Evolutionary conservation across 2,329 filamentous ascomycete genomes (phyloP).

Genomic region (Fusarium stilboides): DNA sequence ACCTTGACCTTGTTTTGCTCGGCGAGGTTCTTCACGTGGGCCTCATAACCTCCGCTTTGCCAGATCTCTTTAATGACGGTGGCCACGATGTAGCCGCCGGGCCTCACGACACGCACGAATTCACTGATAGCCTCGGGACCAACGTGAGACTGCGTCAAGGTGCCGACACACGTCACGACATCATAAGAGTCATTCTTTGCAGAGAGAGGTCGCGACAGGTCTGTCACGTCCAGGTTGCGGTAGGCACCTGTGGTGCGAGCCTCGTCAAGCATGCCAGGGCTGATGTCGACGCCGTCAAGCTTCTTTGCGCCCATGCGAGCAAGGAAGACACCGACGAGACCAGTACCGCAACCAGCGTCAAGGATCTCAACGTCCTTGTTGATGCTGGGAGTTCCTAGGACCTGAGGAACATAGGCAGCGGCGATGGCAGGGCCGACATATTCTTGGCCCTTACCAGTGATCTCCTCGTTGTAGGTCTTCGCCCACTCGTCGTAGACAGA

Average conservation of each 20-base stretch:
- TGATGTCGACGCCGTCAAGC: constrained; percentile 69
- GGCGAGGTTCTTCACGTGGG: constrained; percentile 55
- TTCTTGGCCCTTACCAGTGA: constrained; percentile 56
- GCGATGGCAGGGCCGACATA: constrained; percentile 60
- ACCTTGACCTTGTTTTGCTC: constrained; percentile 51
- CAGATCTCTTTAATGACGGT: constrained; percentile 67
- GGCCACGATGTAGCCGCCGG: constrained; percentile 64
- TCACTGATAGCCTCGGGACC: constrained; percentile 66
- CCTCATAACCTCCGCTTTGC: constrained; percentile 63
- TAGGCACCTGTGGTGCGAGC: constrained; percentile 65
- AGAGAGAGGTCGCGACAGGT: constrained; percentile 62
- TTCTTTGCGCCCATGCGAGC: constrained; percentile 58
- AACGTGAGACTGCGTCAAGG: constrained; percentile 69
- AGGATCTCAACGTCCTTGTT: constrained; percentile 57
- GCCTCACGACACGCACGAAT: constrained; percentile 64
- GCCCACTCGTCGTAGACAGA: constrained; percentile 57
- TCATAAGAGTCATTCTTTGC: constrained; percentile 62
- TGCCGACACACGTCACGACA: constrained; percentile 67
- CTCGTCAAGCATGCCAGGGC: constrained; percentile 67
- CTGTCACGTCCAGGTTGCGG: constrained; percentile 59
- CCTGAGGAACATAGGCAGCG: constrained; percentile 54
- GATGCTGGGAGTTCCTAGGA: constrained; percentile 47
- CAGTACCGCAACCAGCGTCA: constrained; percentile 71
- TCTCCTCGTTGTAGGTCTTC: constrained; percentile 54
- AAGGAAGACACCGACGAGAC: constrained; percentile 66